These are phyloP conservation scores for Neofusicoccum kwambonambiense DNA, from an alignment of 2,329 filamentous ascomycete species.

Conservation along the genomic window DNA sequence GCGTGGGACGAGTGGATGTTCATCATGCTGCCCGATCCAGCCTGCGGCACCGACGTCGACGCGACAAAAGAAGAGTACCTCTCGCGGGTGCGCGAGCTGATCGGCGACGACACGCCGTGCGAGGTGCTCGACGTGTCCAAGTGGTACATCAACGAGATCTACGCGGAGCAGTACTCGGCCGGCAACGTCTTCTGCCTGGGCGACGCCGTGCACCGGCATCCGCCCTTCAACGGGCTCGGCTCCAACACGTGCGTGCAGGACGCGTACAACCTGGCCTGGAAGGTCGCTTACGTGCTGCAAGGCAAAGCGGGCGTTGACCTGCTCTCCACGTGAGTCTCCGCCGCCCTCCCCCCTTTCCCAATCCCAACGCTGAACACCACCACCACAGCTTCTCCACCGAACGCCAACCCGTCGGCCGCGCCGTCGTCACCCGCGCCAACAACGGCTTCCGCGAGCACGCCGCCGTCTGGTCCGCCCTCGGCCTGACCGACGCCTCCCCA, in stretches of 20 bases:
- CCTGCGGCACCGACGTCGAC: not conserved
- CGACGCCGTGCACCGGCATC: slow-evolving; percentile 27
- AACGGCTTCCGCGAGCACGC: slow-evolving; percentile 55
- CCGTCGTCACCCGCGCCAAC: slow-evolving; percentile 56
- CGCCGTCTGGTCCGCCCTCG: slow-evolving; percentile 48
- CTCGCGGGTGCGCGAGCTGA: slow-evolving; percentile 1
- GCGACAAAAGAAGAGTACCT: slow-evolving; percentile 25
- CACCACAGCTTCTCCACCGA: slow-evolving; percentile 27
- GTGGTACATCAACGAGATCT: slow-evolving; percentile 22
- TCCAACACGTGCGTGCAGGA: slow-evolving; percentile 36
- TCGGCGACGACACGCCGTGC: slow-evolving; percentile 15
- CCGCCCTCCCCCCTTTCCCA: too few relatives aligned
- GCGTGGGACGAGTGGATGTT: slow-evolving; percentile 60
- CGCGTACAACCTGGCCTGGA: slow-evolving; percentile 41
- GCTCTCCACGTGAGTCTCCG: slow-evolving; percentile 22
- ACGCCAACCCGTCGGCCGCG: slow-evolving; percentile 38
- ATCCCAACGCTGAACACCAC: too few relatives aligned
- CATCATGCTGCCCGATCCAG: slow-evolving; percentile 32
- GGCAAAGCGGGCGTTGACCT: slow-evolving; percentile 27
- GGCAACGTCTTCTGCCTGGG: slow-evolving; percentile 25
- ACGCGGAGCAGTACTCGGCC: slow-evolving; percentile 19
- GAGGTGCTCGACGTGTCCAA: slow-evolving; percentile 1
- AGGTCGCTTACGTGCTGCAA: slow-evolving; percentile 33
- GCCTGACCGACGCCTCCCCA: slow-evolving; percentile 40
- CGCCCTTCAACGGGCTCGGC: slow-evolving; percentile 27